Base-by-base conservation (phyloP, 2,329 filamentous ascomycete genomes). In the Penicillium concentricum region DNA sequence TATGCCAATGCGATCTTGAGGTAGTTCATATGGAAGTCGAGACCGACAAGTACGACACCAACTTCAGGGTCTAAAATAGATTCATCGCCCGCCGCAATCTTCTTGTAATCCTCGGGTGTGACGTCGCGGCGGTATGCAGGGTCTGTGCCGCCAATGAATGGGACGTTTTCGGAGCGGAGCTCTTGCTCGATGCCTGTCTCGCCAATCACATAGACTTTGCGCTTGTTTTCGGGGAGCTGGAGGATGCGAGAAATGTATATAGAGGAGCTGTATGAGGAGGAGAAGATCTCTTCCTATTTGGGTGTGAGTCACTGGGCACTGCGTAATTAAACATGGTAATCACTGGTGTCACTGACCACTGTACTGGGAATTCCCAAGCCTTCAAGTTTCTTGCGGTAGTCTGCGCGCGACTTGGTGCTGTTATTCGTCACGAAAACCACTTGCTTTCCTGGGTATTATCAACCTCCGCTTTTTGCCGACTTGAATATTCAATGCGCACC, bases 361-460 rank as follows among this genome's bases (percentile, higher is more conserved):
- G 84, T 81, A 66, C 86, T 87, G 1, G 89, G 87, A 67, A 99
- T 96, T 45, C 89, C 89, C 72, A 97, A 83, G 52, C 79, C 79
- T 45, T 89, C 85, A 58, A 99, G 87, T 72, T 97, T 99, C 80
- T 93, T 91, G 74, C 89, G 88, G 77, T 99, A 99, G 73, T 97
- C 92, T 48, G 84, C 81, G 55, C 94, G 89, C 12, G 93, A 96
- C 74, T 99, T 99, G 56, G 94, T 97, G 70, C 92, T 97, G 80
- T 99, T 99, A 79, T 99, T 99, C 39, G 94, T 99, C 51, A 99
- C 94, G 72, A 99, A 99, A 53, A 99, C 87, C 34, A 94, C 84
- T 72, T 88, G 88, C 76, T 99, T 99, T 71, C 91, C 92, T 94
- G 61, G 28, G 18, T n/a, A 5, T 22, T 15, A 18, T 60, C 22